These are phyloP conservation scores for Xylaria grammica DNA, from an alignment of 495 filamentous ascomycete species.

Conservation along the genomic window DNA sequence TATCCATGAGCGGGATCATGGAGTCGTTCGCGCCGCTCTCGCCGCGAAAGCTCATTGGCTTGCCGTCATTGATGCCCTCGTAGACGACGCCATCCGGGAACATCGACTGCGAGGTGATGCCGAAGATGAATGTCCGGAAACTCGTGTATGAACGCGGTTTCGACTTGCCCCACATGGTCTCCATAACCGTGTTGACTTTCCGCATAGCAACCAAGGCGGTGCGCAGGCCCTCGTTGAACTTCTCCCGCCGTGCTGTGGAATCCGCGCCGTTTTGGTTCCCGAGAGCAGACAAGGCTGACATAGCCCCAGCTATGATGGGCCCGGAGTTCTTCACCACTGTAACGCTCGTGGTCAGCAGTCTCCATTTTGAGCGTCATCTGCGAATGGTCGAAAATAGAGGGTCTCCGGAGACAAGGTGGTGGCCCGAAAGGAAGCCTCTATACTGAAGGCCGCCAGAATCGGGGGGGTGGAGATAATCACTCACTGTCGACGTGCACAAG, in stretches of 20 bases:
- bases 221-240: slow-evolving; percentile 68
- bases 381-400: no score
- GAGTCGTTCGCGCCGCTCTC: slow-evolving; percentile 91
- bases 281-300: slow-evolving; percentile 67
- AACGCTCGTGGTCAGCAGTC: slow-evolving; percentile 31
- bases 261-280: slow-evolving; percentile 35
- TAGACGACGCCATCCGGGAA: slow-evolving; percentile 90
- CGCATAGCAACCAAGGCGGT: slow-evolving; percentile 66
- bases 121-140: slow-evolving; percentile 94
- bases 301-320: slow-evolving; percentile 68
- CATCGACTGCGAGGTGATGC: slow-evolving; percentile 87
- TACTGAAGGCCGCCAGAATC: background rate
- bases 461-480: background rate
- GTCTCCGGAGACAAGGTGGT: background rate
- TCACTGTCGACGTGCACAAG: slow-evolving; percentile 70
- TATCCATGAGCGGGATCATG: slow-evolving; percentile 85
- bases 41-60: slow-evolving; percentile 77
- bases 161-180: slow-evolving; percentile 86
- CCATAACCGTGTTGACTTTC: slow-evolving; percentile 79
- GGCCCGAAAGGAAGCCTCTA: background rate
- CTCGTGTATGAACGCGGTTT: slow-evolving; percentile 77
- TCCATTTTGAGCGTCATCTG: background rate
- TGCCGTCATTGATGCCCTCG: slow-evolving; percentile 71
- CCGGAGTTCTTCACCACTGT: slow-evolving; percentile 76
- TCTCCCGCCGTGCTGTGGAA: slow-evolving; percentile 42